Evolutionary conservation across 352 stramenopile species (phyloP).

Genomic region (Phytophthora hibernalis): DNA sequence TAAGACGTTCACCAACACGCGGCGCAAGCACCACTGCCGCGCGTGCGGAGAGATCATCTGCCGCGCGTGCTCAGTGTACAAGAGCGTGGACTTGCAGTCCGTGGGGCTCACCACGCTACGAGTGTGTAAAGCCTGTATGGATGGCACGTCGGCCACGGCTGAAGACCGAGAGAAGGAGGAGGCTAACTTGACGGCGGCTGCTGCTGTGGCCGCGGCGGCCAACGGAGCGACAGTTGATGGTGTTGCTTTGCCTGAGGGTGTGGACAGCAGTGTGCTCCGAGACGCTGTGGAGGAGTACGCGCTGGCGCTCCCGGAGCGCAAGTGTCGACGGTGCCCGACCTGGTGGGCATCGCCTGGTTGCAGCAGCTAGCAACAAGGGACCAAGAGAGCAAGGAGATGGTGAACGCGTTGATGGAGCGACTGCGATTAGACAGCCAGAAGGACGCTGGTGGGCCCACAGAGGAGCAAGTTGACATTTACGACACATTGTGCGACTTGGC

Average conservation of each 20-base stretch:
- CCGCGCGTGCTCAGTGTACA: conserved; percentile 79
- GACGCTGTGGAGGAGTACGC: conserved; percentile 79
- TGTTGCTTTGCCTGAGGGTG: conserved; percentile 45
- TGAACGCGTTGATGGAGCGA: conserved; percentile 73
- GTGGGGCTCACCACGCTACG: conserved; percentile 80
- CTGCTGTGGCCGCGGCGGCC: conserved; percentile 19
- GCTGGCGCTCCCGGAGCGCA: conserved; percentile 68
- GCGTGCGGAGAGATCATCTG: conserved; percentile 89
- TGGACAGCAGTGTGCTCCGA: conserved; percentile 53
- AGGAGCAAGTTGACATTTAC: conserved; percentile 84
- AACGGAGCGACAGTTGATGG: conserved; percentile 23
- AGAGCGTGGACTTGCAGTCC: conserved; percentile 75
- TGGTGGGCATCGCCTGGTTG: conserved; percentile 83
- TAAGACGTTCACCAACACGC: conserved; percentile 84
- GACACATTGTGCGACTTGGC: conserved; percentile 84
- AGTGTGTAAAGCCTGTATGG: conserved; percentile 83
- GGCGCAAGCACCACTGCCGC: conserved; percentile 83
- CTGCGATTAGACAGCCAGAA: conserved; percentile 57
- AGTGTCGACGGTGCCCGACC: conserved; percentile 67
- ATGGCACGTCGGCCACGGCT: conserved; percentile 49
- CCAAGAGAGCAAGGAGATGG: conserved; percentile 75
- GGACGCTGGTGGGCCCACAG: conserved; percentile 15
- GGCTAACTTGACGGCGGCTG: conserved; percentile 27
- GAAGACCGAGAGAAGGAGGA: conserved; percentile 30
- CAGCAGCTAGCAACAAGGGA: conserved; percentile 73